phyloP scores from a whole-genome alignment of 495 filamentous ascomycete genomes.

The Aspergillus ellipticus region DNA sequence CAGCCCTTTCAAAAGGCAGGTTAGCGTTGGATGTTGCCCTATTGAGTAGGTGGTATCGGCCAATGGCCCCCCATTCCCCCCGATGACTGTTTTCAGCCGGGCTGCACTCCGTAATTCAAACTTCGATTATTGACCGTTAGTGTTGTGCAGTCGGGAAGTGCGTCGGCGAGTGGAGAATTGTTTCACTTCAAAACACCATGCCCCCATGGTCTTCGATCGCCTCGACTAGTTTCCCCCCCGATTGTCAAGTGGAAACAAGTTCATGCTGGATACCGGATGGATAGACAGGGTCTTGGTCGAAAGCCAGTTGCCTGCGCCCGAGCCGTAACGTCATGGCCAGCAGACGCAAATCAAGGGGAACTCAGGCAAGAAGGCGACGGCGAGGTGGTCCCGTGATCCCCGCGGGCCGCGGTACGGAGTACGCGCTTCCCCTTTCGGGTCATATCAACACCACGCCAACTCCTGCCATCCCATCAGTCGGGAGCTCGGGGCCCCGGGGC shows the following conservation, averaged over 20 bases:
- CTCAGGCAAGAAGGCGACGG: too few relatives aligned
- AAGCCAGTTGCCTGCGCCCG: too few relatives aligned
- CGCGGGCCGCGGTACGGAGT: too few relatives aligned
- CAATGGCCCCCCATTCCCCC: too few relatives aligned
- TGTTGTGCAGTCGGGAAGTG: background rate
- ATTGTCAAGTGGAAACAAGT: background rate
- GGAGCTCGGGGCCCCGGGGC: background rate
- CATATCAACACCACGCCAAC: background rate
- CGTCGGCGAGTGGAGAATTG: constrained; percentile 10
- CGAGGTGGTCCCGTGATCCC: background rate
- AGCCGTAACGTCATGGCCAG: too few relatives aligned
- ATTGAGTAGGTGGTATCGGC: background rate
- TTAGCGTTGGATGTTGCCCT: background rate
- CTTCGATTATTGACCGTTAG: constrained; percentile 7
- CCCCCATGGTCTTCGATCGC: background rate
- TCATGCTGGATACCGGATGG: background rate
- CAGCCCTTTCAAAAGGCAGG: background rate
- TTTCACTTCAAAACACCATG: constrained; percentile 15
- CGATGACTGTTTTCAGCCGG: background rate
- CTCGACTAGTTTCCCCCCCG: background rate
- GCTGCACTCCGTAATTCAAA: background rate
- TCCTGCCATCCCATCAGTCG: background rate
- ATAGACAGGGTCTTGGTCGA: too few relatives aligned
- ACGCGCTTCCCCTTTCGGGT: background rate
- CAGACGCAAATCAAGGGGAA: background rate